A percentile compares a stretch with the other conserved stretches of the same genome.
Conservation (phyloP, 495 filamentous ascomycete genomes). For the Penicillium crystallinum region DNA sequence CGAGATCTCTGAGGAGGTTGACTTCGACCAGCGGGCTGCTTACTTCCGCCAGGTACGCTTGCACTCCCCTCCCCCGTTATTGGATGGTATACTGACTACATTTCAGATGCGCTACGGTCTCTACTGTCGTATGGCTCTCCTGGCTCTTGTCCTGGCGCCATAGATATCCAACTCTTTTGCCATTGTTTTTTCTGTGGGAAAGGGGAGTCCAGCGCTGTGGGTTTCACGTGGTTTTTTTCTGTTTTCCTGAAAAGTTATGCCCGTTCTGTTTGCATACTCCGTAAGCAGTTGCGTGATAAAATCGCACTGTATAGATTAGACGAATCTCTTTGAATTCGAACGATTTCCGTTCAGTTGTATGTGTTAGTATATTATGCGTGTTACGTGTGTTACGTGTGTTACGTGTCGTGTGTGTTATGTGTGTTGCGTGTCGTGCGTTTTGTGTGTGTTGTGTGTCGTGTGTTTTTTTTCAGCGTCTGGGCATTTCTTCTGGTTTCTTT, state of each 20-base stretch:
- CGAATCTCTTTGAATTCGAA: constrained; percentile 38
- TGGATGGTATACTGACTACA: constrained; percentile 26
- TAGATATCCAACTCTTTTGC: constrained; percentile 29
- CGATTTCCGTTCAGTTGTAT: constrained; percentile 31
- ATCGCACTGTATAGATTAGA: constrained; percentile 42
- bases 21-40: constrained; percentile 92
- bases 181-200: constrained; percentile 23
- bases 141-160: constrained; percentile 82
- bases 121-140: constrained; percentile 94
- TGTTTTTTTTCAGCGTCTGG: not conserved
- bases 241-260: constrained; percentile 34
- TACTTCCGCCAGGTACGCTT: constrained; percentile 96
- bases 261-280: constrained; percentile 30
- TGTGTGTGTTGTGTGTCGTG: constrained; percentile 14
- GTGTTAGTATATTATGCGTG: constrained; percentile 25
- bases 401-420: constrained; percentile 9
- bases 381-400: constrained; percentile 19
- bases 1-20: constrained; percentile 91
- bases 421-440: constrained; percentile 15
- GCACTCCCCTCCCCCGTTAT: not conserved
- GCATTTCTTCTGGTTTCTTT: not conserved
- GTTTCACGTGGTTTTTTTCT: constrained; percentile 24
- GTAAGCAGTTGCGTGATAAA: constrained; percentile 31
- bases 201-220: constrained; percentile 16
- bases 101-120: constrained; percentile 93